Percentiles rank a stretch among this genome's conserved stretches.
Evolutionary conservation across 495 filamentous ascomycete species (phyloP).

Genomic region (Penicilliopsis zonata): DNA sequence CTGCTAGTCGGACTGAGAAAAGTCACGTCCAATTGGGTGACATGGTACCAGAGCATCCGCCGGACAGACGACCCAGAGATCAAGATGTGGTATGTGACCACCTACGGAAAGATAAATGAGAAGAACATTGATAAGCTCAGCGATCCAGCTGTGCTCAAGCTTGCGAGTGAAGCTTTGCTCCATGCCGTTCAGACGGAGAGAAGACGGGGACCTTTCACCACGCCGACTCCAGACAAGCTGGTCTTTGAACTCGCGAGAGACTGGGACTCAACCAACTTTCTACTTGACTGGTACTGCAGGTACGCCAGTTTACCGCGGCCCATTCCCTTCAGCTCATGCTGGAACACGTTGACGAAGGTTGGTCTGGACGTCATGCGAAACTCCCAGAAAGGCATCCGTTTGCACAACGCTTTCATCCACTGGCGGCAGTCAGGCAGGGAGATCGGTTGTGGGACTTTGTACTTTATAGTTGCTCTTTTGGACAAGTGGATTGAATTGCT

Average conservation of each 20-base stretch:
- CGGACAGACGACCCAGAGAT: slow-evolving; percentile 37
- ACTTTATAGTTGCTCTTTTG: slow-evolving; percentile 46
- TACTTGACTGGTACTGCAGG: slow-evolving; percentile 47
- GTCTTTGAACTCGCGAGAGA: slow-evolving; percentile 37
- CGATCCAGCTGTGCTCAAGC: slow-evolving; percentile 30
- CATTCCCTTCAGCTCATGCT: slow-evolving; percentile 46
- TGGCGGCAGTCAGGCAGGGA: slow-evolving; percentile 47
- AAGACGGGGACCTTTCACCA: slow-evolving; percentile 26
- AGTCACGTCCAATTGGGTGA: slow-evolving; percentile 37
- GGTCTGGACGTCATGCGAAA: slow-evolving; percentile 40
- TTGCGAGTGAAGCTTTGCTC: slow-evolving; percentile 34
- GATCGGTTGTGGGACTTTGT: slow-evolving; percentile 44
- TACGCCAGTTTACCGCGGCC: slow-evolving; percentile 37
- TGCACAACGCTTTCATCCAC: slow-evolving; percentile 52
- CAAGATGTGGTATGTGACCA: slow-evolving; percentile 33
- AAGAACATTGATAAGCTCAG: slow-evolving; percentile 25
- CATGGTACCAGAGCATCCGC: slow-evolving; percentile 35
- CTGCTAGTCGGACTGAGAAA: slow-evolving; percentile 33
- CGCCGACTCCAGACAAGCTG: slow-evolving; percentile 27
- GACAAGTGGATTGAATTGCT: slow-evolving; percentile 48
- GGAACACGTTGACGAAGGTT: slow-evolving; percentile 48
- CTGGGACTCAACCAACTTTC: slow-evolving; percentile 45
- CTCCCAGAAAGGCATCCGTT: slow-evolving; percentile 43
- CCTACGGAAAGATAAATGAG: slow-evolving; percentile 19
- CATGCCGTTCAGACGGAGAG: slow-evolving; percentile 33